A percentile compares a stretch with the other conserved stretches of the same genome.
Conservation (phyloP, 805 yeast species). For the Ogataea chonburiensis region DNA sequence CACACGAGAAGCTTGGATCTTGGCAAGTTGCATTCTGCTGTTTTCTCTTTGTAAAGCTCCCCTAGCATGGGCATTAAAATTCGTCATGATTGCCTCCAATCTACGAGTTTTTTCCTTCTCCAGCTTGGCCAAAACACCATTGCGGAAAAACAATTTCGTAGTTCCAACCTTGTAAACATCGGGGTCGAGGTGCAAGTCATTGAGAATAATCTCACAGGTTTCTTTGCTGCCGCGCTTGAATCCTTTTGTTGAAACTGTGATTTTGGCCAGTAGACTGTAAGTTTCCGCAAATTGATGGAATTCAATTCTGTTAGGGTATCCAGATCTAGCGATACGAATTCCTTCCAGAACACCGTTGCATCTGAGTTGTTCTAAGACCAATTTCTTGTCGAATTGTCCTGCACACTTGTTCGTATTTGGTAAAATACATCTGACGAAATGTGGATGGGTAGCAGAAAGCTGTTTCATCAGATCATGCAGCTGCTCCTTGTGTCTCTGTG, state of each 20-base stretch:
- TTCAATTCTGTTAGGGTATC: conserved; percentile 89
- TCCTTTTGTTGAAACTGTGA: conserved; percentile 34
- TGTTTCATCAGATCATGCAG: conserved; percentile 68
- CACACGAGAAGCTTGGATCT: conserved; percentile 67
- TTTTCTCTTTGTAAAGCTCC: conserved; percentile 59
- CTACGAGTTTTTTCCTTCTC: conserved; percentile 74
- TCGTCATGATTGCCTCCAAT: conserved; percentile 52
- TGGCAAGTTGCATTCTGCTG: conserved; percentile 49
- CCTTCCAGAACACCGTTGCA: conserved; percentile 99
- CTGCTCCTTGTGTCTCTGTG: conserved; percentile 87
- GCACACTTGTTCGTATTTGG: conserved; percentile 82
- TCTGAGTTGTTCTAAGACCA: conserved; percentile 85
- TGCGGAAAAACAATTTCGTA: conserved; percentile 71
- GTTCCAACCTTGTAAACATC: conserved; percentile 65
- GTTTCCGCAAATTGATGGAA: conserved; percentile 77
- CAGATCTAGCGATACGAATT: conserved; percentile 93
- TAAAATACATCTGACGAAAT: conserved; percentile 92
- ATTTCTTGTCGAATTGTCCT: conserved; percentile 62
- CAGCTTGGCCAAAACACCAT: conserved; percentile 73
- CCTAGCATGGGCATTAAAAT: conserved; percentile 62
- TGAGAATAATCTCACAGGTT: conserved; percentile 66
- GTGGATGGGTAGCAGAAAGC: conserved; percentile 82
- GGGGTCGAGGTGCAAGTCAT: conserved; percentile 58
- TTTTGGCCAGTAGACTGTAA: conserved; percentile 65
- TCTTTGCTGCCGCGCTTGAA: conserved; percentile 50